Evolutionary conservation across 2,329 filamentous ascomycete genomes (phyloP), one percentile per base, ranked within the genome.

Genomic region (Ascochyta viciae-villosae): DNA sequence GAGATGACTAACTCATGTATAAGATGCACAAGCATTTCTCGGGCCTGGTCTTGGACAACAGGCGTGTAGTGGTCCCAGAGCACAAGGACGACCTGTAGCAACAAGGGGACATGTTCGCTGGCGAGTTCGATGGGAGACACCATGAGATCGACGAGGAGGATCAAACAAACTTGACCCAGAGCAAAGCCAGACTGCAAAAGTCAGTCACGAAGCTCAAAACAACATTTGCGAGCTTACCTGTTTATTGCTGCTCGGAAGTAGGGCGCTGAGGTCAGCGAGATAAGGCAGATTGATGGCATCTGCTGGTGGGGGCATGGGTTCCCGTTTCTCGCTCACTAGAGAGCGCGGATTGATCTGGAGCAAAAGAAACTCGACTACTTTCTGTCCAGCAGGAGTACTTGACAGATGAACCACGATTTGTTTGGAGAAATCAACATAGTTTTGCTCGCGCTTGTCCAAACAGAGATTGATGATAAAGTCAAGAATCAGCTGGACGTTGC

Each of bases 11-110:
- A 82, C 74, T 98, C 95, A 67, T 99, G 95, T 42, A 99, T 96
- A 16, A 99, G 83, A 78, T 99, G 95, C 2, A 99, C 93, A 15
- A 99, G 85, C 93, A 99, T 96, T 76, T 99, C 95, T 44, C 93
- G 87, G 27, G 96, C 93, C 75, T 99, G 94, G 64, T 98, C 95
- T 74, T 98, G 94, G 1, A 99, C 95, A 10, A 97, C 85, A 3
- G 91, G 87, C 1, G 91, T 96, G 69, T 99, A 97, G 70, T 98
- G 94, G 73, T 99, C 96, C 95, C 95, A 99, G 1, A 98, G 84
- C 3, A 98, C 92, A 12, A 94, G 88, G 5, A 97, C 89, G 8
- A 96, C 91, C 74, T 99, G 95, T 13, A 99, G 80, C 19, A 99
- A 81, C 24, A 96, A 84, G 1, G 94, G 92, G 3, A 98, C 85